Base-by-base conservation (phyloP, 306 rosid genomes). In the Datisca glomerata region DNA sequence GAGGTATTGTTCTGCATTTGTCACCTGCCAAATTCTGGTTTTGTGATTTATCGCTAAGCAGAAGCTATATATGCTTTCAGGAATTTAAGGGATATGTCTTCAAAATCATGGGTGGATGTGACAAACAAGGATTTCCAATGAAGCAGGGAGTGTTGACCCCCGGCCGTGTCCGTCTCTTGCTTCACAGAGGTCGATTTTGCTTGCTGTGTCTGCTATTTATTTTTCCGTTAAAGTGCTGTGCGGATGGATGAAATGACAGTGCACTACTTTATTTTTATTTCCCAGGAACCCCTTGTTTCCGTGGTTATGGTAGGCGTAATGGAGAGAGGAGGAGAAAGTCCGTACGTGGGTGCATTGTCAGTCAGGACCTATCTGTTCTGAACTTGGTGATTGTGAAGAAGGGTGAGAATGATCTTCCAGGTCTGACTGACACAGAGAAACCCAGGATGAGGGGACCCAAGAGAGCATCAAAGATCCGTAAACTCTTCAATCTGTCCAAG, bases 361-460 rank as follows among this genome's bases (percentile, higher is more conserved):
- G 66, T 36, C 77, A 66, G 24, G 73, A 66, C 43, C 73, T 71
- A 18, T 71, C 78, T 4, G 73, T 71, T 23, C 14, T 71, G 66
- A 71, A 71, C 61, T 65, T 66, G 73, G 78, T 60, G 20, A 57
- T 71, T 44, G 78, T 71, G 14, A 71, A 66, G 66, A 71, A 61
- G 29, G 73, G 78, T 10, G 63, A 66, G 28, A 52, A 38, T 43
- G 73, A 71, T 34, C 78, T 71, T 16, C 69, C 73, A 34, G 73
- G 73, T 11, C n/a, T 71, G 13, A 71, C 73, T 11, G 73, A 71
- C 41, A 24, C 32, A 14, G 73, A 71, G 45, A 71, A 71, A 59
- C 78, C 78, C 7, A 65, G 69, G 40, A 71, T 71, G 78, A 61
- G 78, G 40, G 78, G 78, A 25, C 78, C 78, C 8, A 71, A 66